Conservation (phyloP, 2,329 filamentous ascomycete species). For the Cytospora paraplurivora region DNA sequence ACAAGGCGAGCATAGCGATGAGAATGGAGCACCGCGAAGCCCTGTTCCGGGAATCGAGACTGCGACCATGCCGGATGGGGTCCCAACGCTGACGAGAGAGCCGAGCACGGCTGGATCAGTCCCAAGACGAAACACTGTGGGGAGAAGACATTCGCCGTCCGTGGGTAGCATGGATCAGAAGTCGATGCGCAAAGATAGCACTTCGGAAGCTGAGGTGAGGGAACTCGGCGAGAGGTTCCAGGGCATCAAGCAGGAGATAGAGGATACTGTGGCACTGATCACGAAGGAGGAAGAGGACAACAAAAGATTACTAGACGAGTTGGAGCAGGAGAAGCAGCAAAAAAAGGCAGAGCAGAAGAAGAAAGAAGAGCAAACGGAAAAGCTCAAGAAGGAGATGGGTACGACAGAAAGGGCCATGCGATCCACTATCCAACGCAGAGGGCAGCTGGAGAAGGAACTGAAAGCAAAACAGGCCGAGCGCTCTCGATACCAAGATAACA, state of each 20-base stretch:
- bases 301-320: slow-evolving; percentile 63
- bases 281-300: slow-evolving; percentile 73
- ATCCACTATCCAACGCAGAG: slow-evolving; percentile 74
- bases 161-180: slow-evolving; percentile 58
- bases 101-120: slow-evolving; percentile 47
- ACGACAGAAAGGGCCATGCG: slow-evolving; percentile 81
- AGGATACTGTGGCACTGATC: slow-evolving; percentile 72
- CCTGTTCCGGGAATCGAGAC: slow-evolving; percentile 63
- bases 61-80: slow-evolving; percentile 61
- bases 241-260: slow-evolving; percentile 77
- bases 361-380: slow-evolving; percentile 87
- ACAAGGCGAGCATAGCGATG: slow-evolving; percentile 49
- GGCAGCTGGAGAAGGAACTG: slow-evolving; percentile 73
- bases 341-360: slow-evolving; percentile 79
- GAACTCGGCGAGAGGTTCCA: slow-evolving; percentile 83
- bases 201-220: slow-evolving; percentile 67
- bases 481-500: slow-evolving; percentile 69
- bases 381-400: slow-evolving; percentile 78
- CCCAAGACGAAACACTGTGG: slow-evolving; percentile 67
- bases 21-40: slow-evolving; percentile 50
- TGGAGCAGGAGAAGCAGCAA: slow-evolving; percentile 77
- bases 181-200: slow-evolving; percentile 46
- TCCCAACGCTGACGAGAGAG: slow-evolving; percentile 66
- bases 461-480: slow-evolving; percentile 70
- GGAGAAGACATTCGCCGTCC: slow-evolving; percentile 75